phyloP scores from a whole-genome alignment of 2,329 filamentous ascomycete species.

The Calonectria ilicicola region DNA sequence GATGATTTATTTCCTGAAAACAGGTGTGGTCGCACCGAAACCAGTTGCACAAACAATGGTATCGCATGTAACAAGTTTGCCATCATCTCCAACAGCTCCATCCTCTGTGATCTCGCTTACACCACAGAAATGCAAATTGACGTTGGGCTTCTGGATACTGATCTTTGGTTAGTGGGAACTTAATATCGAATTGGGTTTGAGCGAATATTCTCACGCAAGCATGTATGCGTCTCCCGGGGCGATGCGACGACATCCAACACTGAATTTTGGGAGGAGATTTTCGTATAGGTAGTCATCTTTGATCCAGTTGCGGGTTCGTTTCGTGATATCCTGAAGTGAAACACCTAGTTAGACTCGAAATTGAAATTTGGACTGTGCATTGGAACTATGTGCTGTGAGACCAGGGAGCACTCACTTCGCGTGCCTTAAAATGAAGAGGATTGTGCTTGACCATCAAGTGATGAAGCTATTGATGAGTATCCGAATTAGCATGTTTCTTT shows the following conservation, averaged over 20 bases:
- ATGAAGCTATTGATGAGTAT: neutral
- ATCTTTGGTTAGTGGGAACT: too few relatives aligned
- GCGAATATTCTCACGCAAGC: neutral
- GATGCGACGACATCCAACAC: neutral
- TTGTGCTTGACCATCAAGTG: neutral
- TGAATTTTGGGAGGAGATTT: neutral
- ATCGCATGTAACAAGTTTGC: neutral
- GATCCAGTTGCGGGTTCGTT: neutral
- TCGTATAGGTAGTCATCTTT: neutral
- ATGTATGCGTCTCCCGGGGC: neutral
- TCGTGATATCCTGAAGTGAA: neutral
- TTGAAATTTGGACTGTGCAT: too few relatives aligned
- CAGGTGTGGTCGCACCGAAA: neutral
- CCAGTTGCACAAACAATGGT: neutral
- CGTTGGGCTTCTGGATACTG: neutral
- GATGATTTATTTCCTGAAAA: neutral
- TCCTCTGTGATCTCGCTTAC: neutral
- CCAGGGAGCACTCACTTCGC: neutral
- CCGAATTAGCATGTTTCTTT: too few relatives aligned
- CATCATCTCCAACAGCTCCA: neutral
- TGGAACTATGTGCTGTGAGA: too few relatives aligned
- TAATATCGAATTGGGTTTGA: neutral
- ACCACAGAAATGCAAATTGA: neutral
- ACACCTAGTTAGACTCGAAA: too few relatives aligned
- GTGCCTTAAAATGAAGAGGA: neutral